Evolutionary conservation across 1,139 yeast genomes (phyloP).

Genomic region (Saccharomyces hybrid): DNA sequence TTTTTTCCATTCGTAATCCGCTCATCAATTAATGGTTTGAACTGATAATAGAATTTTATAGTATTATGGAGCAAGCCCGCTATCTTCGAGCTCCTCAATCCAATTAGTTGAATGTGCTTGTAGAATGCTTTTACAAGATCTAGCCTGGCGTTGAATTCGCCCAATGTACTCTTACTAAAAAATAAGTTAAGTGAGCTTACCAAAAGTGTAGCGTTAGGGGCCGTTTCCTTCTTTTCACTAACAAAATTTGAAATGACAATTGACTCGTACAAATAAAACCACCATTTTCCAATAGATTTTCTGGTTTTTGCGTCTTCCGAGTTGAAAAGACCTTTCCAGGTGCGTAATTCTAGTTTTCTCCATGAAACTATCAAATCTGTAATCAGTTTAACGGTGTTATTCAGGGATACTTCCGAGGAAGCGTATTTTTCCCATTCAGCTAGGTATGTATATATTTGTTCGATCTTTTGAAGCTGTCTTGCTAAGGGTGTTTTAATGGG

Average conservation of each 20-base stretch:
- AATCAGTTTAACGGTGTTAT: constrained; percentile 46
- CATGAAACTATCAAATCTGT: constrained; percentile 73
- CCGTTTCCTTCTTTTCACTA: constrained; percentile 29
- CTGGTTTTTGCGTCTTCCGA: constrained; percentile 54
- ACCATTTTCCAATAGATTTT: constrained; percentile 65
- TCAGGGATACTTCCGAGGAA: constrained; percentile 63
- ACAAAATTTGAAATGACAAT: constrained; percentile 36
- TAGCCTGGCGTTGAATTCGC: constrained; percentile 60
- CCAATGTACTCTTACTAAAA: constrained; percentile 66
- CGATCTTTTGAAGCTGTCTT: constrained; percentile 70
- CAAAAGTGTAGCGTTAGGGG: constrained; percentile 35
- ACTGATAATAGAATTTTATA: constrained; percentile 60
- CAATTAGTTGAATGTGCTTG: constrained; percentile 38
- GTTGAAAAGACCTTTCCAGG: constrained; percentile 75
- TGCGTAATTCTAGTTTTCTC: constrained; percentile 79
- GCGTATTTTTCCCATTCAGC: constrained; percentile 96
- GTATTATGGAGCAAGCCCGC: constrained; percentile 52
- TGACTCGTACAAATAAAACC: constrained; percentile 84
- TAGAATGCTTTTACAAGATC: constrained; percentile 55
- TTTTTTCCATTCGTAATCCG: constrained; percentile 43
- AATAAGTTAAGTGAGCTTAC: constrained; percentile 71
- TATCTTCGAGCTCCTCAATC: constrained; percentile 16
- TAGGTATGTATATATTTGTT: constrained; percentile 73
- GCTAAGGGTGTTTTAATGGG: constrained; percentile 70
- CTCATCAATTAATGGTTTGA: constrained; percentile 41